Evolutionary conservation across 2,329 filamentous ascomycete genomes (phyloP), one percentile per base, ranked within the genome.

Genomic region (Thielaviopsis ethacetica): DNA sequence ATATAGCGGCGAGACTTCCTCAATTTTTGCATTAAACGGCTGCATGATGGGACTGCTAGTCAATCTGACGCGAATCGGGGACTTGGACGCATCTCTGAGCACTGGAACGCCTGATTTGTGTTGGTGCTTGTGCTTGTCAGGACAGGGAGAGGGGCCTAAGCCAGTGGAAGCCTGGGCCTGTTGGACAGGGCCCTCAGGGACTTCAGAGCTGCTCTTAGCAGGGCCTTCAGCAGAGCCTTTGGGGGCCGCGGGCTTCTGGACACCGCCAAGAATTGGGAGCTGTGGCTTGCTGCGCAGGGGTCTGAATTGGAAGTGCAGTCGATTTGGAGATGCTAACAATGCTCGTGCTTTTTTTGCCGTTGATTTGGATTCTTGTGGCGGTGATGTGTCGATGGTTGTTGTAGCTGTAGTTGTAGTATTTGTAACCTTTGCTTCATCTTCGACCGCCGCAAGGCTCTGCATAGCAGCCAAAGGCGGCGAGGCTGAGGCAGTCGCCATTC

Each of bases 41-140:
- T 61, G 55, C 55, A 61, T 58, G 34, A 58, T 58, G 27, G 56
- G 51, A n/a, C 49, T 50, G 27, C 52, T 56, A 30, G 49, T 61
- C 26, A 61, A 52, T 55, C 54, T 61, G 58, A 82, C 73, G 60
- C 71, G 74, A 59, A 80, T 77, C 19, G 81, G 79, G 49, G 80
- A 82, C 27, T 76, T 71, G 30, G 80, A 79, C 17, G 74, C 72
- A 56, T 76, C 73, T 62, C 75, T 74, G 61, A 81, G 70, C 61
- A 72, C 71, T 24, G 76, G 72, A 21, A 72, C 72, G 56, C 71
- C 71, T 15, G 19, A 26, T 44, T 22, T 55, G 24, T 21, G 53
- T 34, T 44, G 41, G 49, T 51, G 49, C 22, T 41, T 19, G 41
- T 56, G 41, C 19, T 56, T 49, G 3, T 4, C n/a, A 19, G 22